Conservation (phyloP, 2,329 filamentous ascomycete species). For the Ophiocordyceps camponoti-saundersi region DNA sequence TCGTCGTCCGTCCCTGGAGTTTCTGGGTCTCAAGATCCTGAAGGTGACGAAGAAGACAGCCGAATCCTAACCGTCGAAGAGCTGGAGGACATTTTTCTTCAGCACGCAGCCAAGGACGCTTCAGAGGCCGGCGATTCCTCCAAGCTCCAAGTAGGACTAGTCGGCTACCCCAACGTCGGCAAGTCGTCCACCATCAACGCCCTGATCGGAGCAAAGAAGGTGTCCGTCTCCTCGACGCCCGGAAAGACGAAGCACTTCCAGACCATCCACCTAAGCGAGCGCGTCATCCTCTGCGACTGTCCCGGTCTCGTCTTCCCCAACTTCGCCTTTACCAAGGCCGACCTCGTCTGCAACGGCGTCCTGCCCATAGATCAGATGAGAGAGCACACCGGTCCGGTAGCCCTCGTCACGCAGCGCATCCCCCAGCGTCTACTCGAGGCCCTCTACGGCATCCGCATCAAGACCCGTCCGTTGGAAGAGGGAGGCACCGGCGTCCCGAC, state of each 20-base stretch:
- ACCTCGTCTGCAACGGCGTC: slow-evolving; percentile 88
- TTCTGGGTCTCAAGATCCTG: slow-evolving; percentile 2
- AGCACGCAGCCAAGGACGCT: slow-evolving; percentile 41
- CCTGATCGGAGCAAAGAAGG: slow-evolving; percentile 94
- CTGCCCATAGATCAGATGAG: slow-evolving; percentile 92
- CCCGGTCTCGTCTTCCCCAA: slow-evolving; percentile 97
- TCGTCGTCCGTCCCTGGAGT: slow-evolving; percentile 1
- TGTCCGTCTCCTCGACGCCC: slow-evolving; percentile 90
- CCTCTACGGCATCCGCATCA: slow-evolving; percentile 82
- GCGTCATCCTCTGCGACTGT: slow-evolving; percentile 89
- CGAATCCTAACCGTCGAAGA: slow-evolving; percentile 86
- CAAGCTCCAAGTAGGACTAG: slow-evolving; percentile 81
- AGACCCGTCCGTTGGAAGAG: slow-evolving; percentile 67
- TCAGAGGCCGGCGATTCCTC: slow-evolving; percentile 27
- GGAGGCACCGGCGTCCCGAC: slow-evolving; percentile 81
- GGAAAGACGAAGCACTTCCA: slow-evolving; percentile 99
- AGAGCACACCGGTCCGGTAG: slow-evolving; percentile 77
- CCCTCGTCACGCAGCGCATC: slow-evolving; percentile 68
- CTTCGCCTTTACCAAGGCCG: slow-evolving; percentile 90
- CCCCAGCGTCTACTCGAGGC: slow-evolving; percentile 82
- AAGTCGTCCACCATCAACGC: slow-evolving; percentile 99
- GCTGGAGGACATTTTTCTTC: slow-evolving; percentile 72
- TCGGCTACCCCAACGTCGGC: slow-evolving; percentile 96
- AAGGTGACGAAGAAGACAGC: slow-evolving; percentile 36
- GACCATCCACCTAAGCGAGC: slow-evolving; percentile 83